These are phyloP conservation scores for Pseudogymnoascus verrucosus DNA, from an alignment of 2,329 filamentous ascomycete species.

Conservation along the genomic window DNA sequence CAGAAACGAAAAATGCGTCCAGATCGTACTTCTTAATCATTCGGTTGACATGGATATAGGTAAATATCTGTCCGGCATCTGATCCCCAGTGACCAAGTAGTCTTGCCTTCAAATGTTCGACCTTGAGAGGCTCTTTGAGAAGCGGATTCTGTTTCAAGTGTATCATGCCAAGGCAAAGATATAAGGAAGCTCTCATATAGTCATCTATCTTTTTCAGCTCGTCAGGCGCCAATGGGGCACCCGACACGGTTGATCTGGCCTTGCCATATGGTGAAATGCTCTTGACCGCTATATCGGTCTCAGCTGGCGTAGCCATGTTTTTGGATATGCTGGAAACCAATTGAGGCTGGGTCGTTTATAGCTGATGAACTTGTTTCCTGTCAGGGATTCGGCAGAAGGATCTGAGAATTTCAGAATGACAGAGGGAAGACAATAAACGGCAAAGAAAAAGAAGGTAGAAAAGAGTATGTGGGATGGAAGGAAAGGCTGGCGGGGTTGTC, in stretches of 20 bases:
- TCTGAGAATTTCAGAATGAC: not conserved
- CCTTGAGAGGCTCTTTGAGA: constrained; percentile 58
- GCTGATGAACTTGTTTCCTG: not conserved
- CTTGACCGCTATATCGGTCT: constrained; percentile 34
- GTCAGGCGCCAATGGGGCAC: constrained; percentile 53
- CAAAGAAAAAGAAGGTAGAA: not conserved
- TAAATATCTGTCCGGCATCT: constrained; percentile 73
- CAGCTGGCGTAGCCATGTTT: constrained; percentile 10
- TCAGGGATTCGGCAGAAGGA: too few species aligned
- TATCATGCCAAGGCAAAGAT: constrained; percentile 72
- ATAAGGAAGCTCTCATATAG: constrained; percentile 67
- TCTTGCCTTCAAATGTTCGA: constrained; percentile 65
- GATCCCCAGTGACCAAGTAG: constrained; percentile 73
- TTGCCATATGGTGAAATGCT: constrained; percentile 57
- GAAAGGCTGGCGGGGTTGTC: not conserved
- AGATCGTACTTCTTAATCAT: constrained; percentile 74
- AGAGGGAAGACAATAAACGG: not conserved
- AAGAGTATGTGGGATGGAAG: not conserved
- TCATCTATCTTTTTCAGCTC: constrained; percentile 62
- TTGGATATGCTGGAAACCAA: not conserved
- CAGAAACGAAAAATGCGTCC: constrained; percentile 64
- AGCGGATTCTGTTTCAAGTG: constrained; percentile 69
- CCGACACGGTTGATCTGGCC: constrained; percentile 57
- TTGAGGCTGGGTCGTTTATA: not conserved
- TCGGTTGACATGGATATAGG: constrained; percentile 75